Conservation (phyloP, 352 stramenopile species). For the Plasmopara viticola region DNA sequence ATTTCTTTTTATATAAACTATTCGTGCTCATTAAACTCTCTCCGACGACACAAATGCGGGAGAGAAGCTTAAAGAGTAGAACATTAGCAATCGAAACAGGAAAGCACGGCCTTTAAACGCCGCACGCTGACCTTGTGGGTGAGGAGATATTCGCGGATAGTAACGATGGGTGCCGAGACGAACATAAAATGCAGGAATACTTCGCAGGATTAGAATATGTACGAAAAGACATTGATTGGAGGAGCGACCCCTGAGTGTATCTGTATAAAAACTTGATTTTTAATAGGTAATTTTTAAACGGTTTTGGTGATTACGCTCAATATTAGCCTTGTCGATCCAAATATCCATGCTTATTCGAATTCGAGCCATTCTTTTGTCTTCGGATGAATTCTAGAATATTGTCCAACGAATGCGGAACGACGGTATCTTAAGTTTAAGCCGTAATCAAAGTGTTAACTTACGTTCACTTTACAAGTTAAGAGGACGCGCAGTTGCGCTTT, state of each 20-base stretch:
- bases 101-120: background rate
- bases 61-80: conserved; percentile 18
- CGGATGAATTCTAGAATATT: conserved; percentile 13
- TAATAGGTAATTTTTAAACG: background rate
- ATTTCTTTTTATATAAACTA: background rate
- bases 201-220: conserved; percentile 1
- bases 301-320: conserved; percentile 18
- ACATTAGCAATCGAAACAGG: background rate
- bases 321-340: conserved; percentile 26
- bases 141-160: conserved; percentile 38
- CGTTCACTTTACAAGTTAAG: background rate
- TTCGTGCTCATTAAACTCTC: conserved; percentile 13
- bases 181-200: conserved; percentile 48
- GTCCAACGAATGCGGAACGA: conserved; percentile 25
- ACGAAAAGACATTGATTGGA: background rate
- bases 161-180: conserved; percentile 24
- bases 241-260: conserved; percentile 41
- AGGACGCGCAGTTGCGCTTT: conserved; percentile 40
- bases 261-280: conserved; percentile 24
- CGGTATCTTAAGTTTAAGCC: conserved; percentile 18
- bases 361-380: conserved; percentile 22
- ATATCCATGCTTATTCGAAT: conserved; percentile 33
- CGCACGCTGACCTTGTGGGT: conserved; percentile 25
- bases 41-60: conserved; percentile 26
- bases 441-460: background rate